phyloP scores from a whole-genome alignment of 305 asterid genomes.

The Rubia tinctorum region DNA sequence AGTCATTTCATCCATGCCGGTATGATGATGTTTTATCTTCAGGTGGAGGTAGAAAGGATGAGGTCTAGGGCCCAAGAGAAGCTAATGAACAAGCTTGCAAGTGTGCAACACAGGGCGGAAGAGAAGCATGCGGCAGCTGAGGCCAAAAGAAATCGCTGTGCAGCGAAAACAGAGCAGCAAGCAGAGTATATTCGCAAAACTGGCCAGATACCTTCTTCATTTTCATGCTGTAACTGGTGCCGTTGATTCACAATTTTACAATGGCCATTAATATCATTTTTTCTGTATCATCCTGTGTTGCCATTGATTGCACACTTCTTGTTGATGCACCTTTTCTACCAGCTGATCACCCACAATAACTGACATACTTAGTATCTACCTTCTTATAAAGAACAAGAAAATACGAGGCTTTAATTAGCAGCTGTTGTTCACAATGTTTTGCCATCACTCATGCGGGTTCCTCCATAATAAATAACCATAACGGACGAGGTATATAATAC shows the following conservation, averaged over 20 bases:
- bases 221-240: constrained; percentile 25
- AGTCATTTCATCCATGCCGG: too few species aligned
- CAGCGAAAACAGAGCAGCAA: constrained; percentile 29
- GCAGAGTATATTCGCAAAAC: constrained; percentile 37
- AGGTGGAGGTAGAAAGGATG: constrained; percentile 41
- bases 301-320: neutral
- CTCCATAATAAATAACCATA: too few species aligned
- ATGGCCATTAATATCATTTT: neutral
- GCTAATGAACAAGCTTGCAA: constrained; percentile 37
- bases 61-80: constrained; percentile 32
- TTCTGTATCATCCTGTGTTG: neutral
- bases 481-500: too few species aligned
- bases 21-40: constrained; percentile 4
- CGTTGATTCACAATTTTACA: neutral
- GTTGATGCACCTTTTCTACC: neutral
- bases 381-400: neutral
- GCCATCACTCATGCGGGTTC: too few species aligned
- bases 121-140: constrained; percentile 26
- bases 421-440: too few species aligned
- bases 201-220: constrained; percentile 30
- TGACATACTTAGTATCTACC: neutral
- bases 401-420: too few species aligned
- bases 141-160: constrained; percentile 23
- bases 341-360: neutral
- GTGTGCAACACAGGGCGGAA: constrained; percentile 34